Evolutionary conservation across 371 early-diverging fungal genomes (phyloP).

Genomic region (Funneliformis caledonium): DNA sequence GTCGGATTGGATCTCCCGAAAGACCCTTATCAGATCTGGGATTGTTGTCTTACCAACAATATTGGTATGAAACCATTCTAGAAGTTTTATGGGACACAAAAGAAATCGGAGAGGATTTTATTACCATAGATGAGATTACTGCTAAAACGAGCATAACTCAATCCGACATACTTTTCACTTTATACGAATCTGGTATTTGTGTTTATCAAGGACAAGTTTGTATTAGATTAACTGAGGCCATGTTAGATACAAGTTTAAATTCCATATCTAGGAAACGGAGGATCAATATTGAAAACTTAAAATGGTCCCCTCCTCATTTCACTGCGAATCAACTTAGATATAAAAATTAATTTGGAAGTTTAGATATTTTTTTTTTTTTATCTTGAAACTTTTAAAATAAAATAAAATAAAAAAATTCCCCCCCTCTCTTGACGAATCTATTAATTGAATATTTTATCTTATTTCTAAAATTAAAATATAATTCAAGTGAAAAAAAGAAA

Average conservation of each 20-base stretch:
- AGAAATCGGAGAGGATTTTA: conserved; percentile 47
- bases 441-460: too few species aligned
- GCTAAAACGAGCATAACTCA: conserved; percentile 65
- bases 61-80: conserved; percentile 73
- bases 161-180: conserved; percentile 75
- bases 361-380: too few species aligned
- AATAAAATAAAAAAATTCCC: too few species aligned
- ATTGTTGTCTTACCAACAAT: conserved; percentile 87
- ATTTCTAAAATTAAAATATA: too few species aligned
- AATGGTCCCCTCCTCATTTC: conserved; percentile 83
- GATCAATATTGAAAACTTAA: conserved; percentile 77
- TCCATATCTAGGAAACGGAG: conserved; percentile 68
- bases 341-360: neutral
- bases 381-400: too few species aligned
- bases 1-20: conserved; percentile 93
- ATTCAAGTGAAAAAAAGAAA: neutral
- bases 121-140: conserved; percentile 68
- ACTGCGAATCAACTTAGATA: conserved; percentile 29
- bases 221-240: conserved; percentile 87
- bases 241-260: conserved; percentile 77
- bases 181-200: conserved; percentile 82
- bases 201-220: conserved; percentile 93
- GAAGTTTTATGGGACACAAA: conserved; percentile 46
- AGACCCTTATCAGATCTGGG: conserved; percentile 99
- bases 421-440: too few species aligned